These are phyloP conservation scores for Populus davidiana DNA, from an alignment of 345 rosid species.

Conservation along the genomic window DNA sequence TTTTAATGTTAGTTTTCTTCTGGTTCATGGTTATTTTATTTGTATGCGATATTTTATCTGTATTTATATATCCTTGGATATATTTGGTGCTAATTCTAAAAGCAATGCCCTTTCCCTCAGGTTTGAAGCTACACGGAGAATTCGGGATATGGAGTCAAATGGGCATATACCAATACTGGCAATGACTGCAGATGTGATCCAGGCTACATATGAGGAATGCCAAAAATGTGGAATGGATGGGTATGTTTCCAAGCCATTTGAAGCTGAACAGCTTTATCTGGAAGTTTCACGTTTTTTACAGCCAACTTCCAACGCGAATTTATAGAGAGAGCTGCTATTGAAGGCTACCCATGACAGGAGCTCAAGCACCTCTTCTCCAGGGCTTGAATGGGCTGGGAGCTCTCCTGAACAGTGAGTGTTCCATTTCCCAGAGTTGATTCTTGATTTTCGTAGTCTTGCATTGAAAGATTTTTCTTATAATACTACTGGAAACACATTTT, in stretches of 20 bases:
- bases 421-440: background rate
- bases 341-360: conserved; percentile 10
- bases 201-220: conserved; percentile 80
- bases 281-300: conserved; percentile 74
- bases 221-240: conserved; percentile 72
- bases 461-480: background rate
- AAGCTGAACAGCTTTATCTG: conserved; percentile 72
- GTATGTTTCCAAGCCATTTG: conserved; percentile 91
- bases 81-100: background rate
- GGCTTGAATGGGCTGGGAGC: conserved; percentile 10
- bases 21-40: background rate
- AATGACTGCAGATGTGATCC: conserved; percentile 96
- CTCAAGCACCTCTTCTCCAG: conserved; percentile 20
- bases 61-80: background rate
- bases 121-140: conserved; percentile 72
- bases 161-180: conserved; percentile 77
- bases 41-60: background rate
- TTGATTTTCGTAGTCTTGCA: background rate
- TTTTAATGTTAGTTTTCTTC: background rate
- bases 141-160: conserved; percentile 59
- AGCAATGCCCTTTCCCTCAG: conserved; percentile 30
- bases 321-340: conserved; percentile 13
- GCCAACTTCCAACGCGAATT: conserved; percentile 18
- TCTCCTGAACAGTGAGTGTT: conserved; percentile 37
- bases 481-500: background rate